Evolutionary conservation across 1,139 yeast genomes (phyloP).

Genomic region (Hyphopichia pseudoburtonii): DNA sequence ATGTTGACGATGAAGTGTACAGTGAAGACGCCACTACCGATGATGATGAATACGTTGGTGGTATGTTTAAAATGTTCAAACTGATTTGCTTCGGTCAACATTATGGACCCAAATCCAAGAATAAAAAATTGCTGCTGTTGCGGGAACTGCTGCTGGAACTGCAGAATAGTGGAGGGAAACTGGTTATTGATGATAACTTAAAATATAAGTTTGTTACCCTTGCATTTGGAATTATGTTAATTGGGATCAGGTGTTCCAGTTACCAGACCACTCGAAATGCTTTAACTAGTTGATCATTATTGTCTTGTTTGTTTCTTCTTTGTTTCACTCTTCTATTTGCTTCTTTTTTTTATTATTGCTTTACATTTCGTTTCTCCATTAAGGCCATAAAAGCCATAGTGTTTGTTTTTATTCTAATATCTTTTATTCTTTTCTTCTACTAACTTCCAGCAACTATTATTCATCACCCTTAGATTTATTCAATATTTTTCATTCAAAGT

Average conservation of each 20-base stretch:
- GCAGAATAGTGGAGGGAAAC: slow-evolving; percentile 22
- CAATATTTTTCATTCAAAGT: no score
- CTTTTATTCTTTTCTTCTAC: no score
- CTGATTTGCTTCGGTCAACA: slow-evolving; percentile 28
- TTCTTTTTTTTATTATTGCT: background rate
- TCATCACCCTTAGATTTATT: no score
- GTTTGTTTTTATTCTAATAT: no score
- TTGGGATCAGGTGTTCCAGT: slow-evolving; percentile 39
- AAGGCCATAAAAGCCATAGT: no score
- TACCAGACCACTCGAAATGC: background rate
- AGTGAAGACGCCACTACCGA: slow-evolving; percentile 13
- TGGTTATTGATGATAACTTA: slow-evolving; percentile 39
- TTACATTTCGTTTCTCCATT: no score
- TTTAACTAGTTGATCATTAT: background rate
- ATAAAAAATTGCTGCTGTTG: no score
- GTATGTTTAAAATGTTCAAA: slow-evolving; percentile 37
- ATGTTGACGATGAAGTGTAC: slow-evolving; percentile 7
- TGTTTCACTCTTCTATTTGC: background rate
- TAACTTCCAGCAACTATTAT: no score
- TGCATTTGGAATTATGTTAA: slow-evolving; percentile 44
- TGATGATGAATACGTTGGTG: slow-evolving; percentile 29
- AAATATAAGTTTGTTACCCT: slow-evolving; percentile 46
- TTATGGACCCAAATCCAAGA: background rate
- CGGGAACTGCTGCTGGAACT: no score
- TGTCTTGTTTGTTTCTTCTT: background rate